Evolutionary conservation across 306 rosid genomes (phyloP).

Genomic region (Cotoneaster glaucophyllus): DNA sequence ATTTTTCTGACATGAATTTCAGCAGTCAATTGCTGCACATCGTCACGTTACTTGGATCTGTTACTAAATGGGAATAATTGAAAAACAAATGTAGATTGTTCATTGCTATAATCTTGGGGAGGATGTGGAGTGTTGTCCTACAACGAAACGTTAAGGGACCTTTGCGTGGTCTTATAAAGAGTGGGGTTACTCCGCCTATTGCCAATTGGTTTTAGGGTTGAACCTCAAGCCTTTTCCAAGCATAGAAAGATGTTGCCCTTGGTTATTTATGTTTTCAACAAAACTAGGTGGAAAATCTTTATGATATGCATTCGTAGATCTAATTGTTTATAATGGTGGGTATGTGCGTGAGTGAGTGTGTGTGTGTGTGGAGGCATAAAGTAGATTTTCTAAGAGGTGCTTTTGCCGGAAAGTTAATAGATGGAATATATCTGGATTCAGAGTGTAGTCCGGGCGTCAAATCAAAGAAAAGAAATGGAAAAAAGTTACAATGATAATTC

Average conservation of each 20-base stretch:
- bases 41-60: neutral
- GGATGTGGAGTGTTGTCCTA: no score
- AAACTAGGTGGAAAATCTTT: neutral
- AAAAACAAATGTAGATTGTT: neutral
- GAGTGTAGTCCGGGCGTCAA: no score
- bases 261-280: neutral
- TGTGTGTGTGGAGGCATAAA: neutral
- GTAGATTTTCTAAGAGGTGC: neutral
- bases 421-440: neutral
- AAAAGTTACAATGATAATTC: neutral
- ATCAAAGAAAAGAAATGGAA: neutral
- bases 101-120: neutral
- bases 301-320: neutral
- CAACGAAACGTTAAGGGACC: no score
- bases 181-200: no score
- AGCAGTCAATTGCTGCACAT: neutral
- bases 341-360: no score
- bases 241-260: neutral
- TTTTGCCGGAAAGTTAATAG: neutral
- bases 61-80: neutral
- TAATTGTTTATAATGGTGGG: neutral
- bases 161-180: no score
- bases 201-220: no score
- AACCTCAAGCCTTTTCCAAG: no score
- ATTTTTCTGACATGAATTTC: no score